Evolutionary conservation across 225 moss, liverwort and hornwort genomes (phyloP), one percentile per base, ranked within the genome.

Genomic region (Marchantia paleacea): DNA sequence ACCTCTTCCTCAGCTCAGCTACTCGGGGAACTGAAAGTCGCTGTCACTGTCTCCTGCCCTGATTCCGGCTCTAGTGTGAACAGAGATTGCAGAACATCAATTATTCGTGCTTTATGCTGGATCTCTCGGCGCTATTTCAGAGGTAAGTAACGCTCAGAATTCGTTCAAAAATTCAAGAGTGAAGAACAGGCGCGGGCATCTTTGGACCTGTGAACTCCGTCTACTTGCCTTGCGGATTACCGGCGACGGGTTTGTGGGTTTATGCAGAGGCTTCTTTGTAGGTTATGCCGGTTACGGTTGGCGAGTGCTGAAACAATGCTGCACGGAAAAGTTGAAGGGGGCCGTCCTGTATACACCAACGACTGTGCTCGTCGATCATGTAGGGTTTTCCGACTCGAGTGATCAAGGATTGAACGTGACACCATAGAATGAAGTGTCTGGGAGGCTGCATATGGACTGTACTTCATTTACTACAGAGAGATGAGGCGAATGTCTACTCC

Each of bases 261-360:
- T 9, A 22, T 62, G 9, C 62, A 7, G 22, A 62, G n/a, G n/a
- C n/a, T 24, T 62, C 15, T 12, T 24, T 1, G 62, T 62, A 19
- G 22, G 62, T 62, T 62, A 62, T 62, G 62, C 62, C 62, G 62
- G n/a, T 62, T 18, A n/a, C 62, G 62, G 62, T 62, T 62, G 18
- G 62, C n/a, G 62, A 62, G n/a, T 62, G 9, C n/a, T 10, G 7
- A 5, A 4, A 0, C 7, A 5, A 5, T 10, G 62, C 22, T 62
- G 9, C 22, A 39, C 39, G 39, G 39, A 39, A 39, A 39, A 39
- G 39, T 5, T 39, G 39, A 5, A 39, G 39, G 39, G 9, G 7
- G 62, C 15, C 22, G 19, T 61, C 61, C 22, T 7, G 19, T 61
- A 6, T 3, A 62, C 7, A 62, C 24, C 62, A 62, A 2, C 20